Conservation (phyloP, 2,329 filamentous ascomycete genomes). For the Sarocladiaceae sp. region DNA sequence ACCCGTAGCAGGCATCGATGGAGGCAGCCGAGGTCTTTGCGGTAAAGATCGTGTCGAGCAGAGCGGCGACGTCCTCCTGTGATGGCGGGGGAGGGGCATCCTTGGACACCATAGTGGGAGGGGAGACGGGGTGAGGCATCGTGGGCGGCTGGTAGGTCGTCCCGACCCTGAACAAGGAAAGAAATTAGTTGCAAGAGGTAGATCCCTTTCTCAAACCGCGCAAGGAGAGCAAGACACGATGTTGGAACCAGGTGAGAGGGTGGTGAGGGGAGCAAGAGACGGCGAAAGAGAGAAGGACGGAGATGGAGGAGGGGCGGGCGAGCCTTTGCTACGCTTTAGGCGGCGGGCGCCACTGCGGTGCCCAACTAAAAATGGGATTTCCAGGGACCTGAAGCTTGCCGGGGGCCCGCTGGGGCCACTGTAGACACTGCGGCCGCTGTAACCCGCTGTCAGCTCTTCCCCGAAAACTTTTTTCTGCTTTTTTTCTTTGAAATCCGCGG, state of each 20-base stretch:
- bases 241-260: background rate
- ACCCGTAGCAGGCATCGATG: conserved; percentile 55
- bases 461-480: conserved; percentile 9
- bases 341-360: background rate
- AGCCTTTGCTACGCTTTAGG: no score
- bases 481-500: background rate
- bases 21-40: conserved; percentile 63
- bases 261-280: background rate
- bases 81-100: conserved; percentile 52
- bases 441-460: no score
- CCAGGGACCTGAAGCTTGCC: no score
- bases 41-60: conserved; percentile 63
- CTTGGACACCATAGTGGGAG: conserved; percentile 42
- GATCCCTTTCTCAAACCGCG: background rate
- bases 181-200: background rate
- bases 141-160: conserved; percentile 12
- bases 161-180: conserved; percentile 1
- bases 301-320: background rate
- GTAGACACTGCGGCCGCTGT: no score
- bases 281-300: background rate
- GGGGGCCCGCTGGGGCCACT: no score
- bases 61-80: conserved; percentile 56
- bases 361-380: background rate
- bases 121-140: conserved; percentile 45
- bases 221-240: conserved; percentile 7